phyloP scores from a whole-genome alignment of 192 early-diverging fungal genomes.

The Podochytrium sp. region DNA sequence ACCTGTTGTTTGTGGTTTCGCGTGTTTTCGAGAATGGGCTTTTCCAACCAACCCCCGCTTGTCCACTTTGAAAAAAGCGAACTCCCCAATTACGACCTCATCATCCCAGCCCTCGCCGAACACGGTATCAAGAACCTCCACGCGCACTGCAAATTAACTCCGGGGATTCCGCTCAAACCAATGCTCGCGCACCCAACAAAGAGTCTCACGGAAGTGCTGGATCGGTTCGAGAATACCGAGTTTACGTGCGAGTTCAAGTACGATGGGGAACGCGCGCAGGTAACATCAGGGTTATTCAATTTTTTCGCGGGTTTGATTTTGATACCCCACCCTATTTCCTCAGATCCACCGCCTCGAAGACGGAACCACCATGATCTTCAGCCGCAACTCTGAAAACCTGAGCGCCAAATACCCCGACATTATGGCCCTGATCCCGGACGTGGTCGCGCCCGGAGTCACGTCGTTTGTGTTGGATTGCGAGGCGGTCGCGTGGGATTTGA shows the following conservation, averaged over 20 bases:
- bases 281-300: no score
- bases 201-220: conserved; percentile 86
- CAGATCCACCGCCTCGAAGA: conserved; percentile 84
- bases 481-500: conserved; percentile 97
- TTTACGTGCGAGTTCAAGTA: conserved; percentile 99
- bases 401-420: conserved; percentile 93
- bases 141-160: conserved; percentile 86
- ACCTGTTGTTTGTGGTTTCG: neutral
- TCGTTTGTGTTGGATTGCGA: conserved; percentile 98
- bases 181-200: conserved; percentile 99
- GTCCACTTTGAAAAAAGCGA: conserved; percentile 60
- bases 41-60: neutral
- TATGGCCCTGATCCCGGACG: conserved; percentile 74
- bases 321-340: neutral
- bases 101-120: conserved; percentile 84
- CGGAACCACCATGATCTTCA: conserved; percentile 82
- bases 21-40: neutral
- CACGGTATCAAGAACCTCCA: conserved; percentile 70
- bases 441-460: conserved; percentile 55
- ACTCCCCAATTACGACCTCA: conserved; percentile 88
- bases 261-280: conserved; percentile 94
- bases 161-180: conserved; percentile 96
- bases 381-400: conserved; percentile 95
- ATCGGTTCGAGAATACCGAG: conserved; percentile 86
- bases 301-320: no score